Percentiles rank a stretch among this genome's conserved stretches.
Conservation (phyloP, 2,329 filamentous ascomycete species). For the Arthroderma sp. region DNA sequence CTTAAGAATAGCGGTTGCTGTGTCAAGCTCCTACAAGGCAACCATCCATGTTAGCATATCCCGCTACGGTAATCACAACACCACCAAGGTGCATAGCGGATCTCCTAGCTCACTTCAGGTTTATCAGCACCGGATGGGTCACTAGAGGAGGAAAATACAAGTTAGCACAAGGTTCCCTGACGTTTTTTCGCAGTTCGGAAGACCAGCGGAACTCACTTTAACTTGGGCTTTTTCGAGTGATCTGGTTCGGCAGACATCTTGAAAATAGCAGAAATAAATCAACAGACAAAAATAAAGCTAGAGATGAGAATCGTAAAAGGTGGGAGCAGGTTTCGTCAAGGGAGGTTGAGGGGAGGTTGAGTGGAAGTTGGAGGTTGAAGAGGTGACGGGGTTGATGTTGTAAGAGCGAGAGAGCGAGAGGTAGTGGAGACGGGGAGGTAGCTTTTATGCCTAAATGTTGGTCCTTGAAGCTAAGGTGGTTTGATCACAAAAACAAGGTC, state of each 20-base stretch:
- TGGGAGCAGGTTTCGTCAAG: neutral
- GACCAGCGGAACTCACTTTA: slow-evolving; percentile 49
- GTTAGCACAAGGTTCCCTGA: slow-evolving; percentile 26
- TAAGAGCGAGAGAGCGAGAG: too few relatives aligned
- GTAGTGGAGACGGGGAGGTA: slow-evolving; percentile 7
- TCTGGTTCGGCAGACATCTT: slow-evolving; percentile 60
- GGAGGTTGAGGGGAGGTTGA: slow-evolving; percentile 5
- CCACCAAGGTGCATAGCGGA: neutral
- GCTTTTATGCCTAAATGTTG: neutral
- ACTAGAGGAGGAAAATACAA: slow-evolving; percentile 34
- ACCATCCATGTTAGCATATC: slow-evolving; percentile 15
- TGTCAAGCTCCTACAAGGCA: slow-evolving; percentile 63
- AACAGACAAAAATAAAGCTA: slow-evolving; percentile 14
- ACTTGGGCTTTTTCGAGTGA: slow-evolving; percentile 57
- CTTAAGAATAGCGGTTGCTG: slow-evolving; percentile 91
- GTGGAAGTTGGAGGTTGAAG: slow-evolving; percentile 7
- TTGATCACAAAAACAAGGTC: too few relatives aligned
- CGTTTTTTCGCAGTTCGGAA: slow-evolving; percentile 8
- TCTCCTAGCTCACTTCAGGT: slow-evolving; percentile 53
- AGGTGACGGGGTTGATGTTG: neutral
- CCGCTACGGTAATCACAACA: slow-evolving; percentile 13
- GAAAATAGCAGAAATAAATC: slow-evolving; percentile 20
- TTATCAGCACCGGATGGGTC: slow-evolving; percentile 79
- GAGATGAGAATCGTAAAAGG: slow-evolving; percentile 6
- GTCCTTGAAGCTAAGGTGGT: too few relatives aligned